Evolutionary conservation across 768 basidiomycete species (phyloP), one percentile per base, ranked within the genome.

Genomic region (Amanita rubescens): DNA sequence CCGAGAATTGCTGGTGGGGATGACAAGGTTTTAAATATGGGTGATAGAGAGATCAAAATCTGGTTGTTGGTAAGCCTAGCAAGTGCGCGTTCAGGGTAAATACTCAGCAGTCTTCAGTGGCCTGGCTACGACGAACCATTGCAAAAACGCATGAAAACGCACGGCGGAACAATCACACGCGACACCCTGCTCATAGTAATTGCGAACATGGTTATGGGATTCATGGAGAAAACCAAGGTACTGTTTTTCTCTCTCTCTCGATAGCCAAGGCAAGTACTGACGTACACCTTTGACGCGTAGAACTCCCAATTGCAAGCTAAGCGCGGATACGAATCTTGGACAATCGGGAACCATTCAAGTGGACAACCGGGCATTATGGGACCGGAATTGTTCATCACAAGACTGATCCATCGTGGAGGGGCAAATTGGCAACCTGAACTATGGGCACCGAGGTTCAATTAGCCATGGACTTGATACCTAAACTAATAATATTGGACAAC

Each of bases 381-480:
- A 49, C 56, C 63, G 27, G 65, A 71, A 35, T 60, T 75, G 8
- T 59, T 72, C 44, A 67, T 79, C 55, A 72, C 71, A 49, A 62
- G 65, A 39, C 52, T 75, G 35, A 57, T 67, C 9, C 75, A 75
- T 53, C 62, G 66, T 47, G 70, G 67, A 10, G 73, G 72, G n/a
- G 65, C 69, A 27, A 62, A 62, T 33, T 78, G 76, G 75, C 72
- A 75, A 51, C 64, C 70, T 17, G 75, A 74, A 51, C 57, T 77
- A 27, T 73, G 72, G 67, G 63, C 60, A 14, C 65, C 65, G n/a
- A 56, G 52, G 19, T 38, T 46, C 44, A 51, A 34, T 35, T 51
- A 24, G 53, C 8, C 37, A 35, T 15, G 10, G 10, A 14, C 15
- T n/a, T 51, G 11, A 42, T 20, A 41, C 50, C n/a, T 45, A 45